Percentiles rank a stretch among this genome's conserved stretches.
Conservation (phyloP, 225 moss, liverwort and hornwort species). For the Lunularia cruciata region DNA sequence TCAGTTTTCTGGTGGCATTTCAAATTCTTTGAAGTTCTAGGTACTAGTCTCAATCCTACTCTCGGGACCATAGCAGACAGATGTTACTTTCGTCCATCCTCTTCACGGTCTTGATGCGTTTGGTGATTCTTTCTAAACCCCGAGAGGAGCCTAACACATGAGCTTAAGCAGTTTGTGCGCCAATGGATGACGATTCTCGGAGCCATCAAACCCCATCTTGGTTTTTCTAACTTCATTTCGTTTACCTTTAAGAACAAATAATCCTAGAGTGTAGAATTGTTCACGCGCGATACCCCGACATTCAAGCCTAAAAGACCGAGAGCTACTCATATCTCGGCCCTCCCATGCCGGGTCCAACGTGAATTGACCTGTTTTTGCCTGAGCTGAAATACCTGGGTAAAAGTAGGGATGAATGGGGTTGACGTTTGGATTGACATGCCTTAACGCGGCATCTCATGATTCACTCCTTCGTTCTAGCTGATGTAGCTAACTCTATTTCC, state of each 20-base stretch:
- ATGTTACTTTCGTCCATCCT: too few species aligned
- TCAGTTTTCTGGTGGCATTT: too few species aligned
- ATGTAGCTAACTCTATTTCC: too few species aligned
- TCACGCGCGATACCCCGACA: background rate
- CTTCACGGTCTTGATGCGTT: too few species aligned
- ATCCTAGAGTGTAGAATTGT: background rate
- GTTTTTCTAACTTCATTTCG: background rate
- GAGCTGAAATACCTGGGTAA: background rate
- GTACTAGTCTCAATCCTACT: too few species aligned
- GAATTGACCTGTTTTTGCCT: constrained; percentile 2
- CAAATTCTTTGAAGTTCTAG: too few species aligned
- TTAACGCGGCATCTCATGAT: background rate
- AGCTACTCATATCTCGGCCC: background rate
- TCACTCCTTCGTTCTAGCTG: background rate
- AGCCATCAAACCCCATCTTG: background rate
- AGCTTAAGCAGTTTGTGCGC: background rate
- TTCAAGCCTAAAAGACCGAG: constrained; percentile 3
- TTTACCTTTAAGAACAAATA: background rate
- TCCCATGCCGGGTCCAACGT: background rate
- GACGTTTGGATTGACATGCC: background rate
- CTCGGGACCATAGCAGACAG: too few species aligned
- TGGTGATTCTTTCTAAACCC: too few species aligned
- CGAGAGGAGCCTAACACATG: too few species aligned
- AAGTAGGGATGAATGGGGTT: background rate
- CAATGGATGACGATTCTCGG: background rate